Conservation (phyloP, 2,329 filamentous ascomycete species). For the Talaromyces amestolkiae region DNA sequence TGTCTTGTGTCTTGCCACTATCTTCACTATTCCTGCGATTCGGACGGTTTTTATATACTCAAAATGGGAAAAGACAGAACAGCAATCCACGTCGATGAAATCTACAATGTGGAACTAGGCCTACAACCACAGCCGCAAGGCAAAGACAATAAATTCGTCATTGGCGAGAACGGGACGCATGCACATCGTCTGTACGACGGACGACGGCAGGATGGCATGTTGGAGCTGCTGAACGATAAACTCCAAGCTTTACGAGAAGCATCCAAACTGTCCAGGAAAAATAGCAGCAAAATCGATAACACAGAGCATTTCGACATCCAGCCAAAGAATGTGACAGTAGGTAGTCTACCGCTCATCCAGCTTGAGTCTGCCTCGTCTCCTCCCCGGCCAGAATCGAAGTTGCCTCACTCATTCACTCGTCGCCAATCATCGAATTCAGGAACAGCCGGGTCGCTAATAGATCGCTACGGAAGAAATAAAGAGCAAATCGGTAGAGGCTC, state of each 20-base stretch:
- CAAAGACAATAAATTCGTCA: conserved; percentile 13
- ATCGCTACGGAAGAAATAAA: conserved; percentile 18
- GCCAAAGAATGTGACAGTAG: neutral
- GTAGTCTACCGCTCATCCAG: neutral
- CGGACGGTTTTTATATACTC: no score
- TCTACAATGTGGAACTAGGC: conserved; percentile 14
- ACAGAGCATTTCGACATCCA: neutral
- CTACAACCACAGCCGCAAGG: conserved; percentile 6
- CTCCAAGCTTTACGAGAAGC: conserved; percentile 11
- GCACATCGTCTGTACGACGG: conserved; percentile 19
- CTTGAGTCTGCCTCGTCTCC: neutral
- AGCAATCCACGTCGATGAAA: conserved; percentile 7
- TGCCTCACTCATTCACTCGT: neutral
- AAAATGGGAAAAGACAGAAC: conserved; percentile 17
- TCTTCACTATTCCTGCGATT: neutral
- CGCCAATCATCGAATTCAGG: neutral
- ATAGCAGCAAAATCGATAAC: neutral
- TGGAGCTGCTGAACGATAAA: conserved; percentile 19
- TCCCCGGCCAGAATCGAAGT: neutral
- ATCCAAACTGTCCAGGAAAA: neutral
- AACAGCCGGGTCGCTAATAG: neutral
- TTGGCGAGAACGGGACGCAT: conserved; percentile 12
- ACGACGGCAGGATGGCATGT: conserved; percentile 14
- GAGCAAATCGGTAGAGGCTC: conserved; percentile 72
- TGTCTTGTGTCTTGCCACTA: neutral